Percentiles rank a stretch among this genome's conserved stretches.
Conservation (phyloP, 805 yeast genomes). For the Pichia sporocuriosa region DNA sequence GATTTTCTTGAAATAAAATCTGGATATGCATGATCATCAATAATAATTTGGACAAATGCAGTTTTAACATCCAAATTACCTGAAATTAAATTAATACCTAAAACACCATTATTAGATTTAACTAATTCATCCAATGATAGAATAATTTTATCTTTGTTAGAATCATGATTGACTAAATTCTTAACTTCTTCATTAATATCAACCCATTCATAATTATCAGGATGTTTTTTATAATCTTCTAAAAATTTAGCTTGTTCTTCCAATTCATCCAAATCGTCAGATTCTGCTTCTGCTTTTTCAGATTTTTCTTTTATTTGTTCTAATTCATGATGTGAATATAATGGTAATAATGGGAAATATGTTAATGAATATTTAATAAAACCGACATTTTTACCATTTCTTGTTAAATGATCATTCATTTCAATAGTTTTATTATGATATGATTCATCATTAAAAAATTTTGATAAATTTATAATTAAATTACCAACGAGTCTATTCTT, state of each 20-base stretch:
- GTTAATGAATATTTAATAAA: constrained; percentile 47
- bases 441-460: constrained; percentile 11
- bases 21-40: constrained; percentile 62
- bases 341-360: constrained; percentile 60
- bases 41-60: constrained; percentile 47
- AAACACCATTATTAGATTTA: constrained; percentile 53
- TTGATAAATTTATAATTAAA: constrained; percentile 32
- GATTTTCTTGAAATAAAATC: constrained; percentile 46
- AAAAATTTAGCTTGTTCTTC: constrained; percentile 44
- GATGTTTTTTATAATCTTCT: constrained; percentile 46
- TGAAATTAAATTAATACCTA: constrained; percentile 45
- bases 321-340: constrained; percentile 52
- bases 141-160: constrained; percentile 34
- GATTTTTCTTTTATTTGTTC: constrained; percentile 37
- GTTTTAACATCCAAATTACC: constrained; percentile 45
- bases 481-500: constrained; percentile 58
- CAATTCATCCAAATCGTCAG: constrained; percentile 34
- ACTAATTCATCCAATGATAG: constrained; percentile 47
- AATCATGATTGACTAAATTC: constrained; percentile 23
- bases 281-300: constrained; percentile 34
- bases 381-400: constrained; percentile 34
- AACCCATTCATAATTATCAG: constrained; percentile 61
- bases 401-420: constrained; percentile 7
- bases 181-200: constrained; percentile 33
- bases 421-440: constrained; percentile 12